Base-by-base conservation (phyloP, 345 rosid genomes). In the Kernera saxatilis region DNA sequence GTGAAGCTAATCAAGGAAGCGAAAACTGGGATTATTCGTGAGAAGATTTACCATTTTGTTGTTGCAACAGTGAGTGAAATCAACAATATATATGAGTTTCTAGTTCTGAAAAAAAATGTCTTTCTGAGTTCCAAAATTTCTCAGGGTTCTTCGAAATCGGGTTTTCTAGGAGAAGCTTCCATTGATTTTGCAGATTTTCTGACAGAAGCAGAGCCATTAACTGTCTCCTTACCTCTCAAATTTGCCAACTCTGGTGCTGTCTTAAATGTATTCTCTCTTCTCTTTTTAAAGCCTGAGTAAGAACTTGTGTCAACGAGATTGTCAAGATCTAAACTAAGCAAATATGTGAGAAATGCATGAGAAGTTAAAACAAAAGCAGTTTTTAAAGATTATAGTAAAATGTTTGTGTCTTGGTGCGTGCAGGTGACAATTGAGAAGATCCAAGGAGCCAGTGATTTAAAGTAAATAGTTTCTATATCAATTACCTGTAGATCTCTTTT, bases 111-210 rank as follows among this genome's bases (percentile, higher is more conserved):
- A 13, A 8, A 21, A 30, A n/a, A 5, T n/a, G 19, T 12, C 26
- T 35, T 35, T 44, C 33, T 51, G 33, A 59, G 21, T 51, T 64
- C 19, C 19, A 22, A 50, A 35, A 13, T 23, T 71, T 57, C 18
- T 69, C 78, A 95, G 98, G 98, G 97, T 53, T 87, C 93, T 19
- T 86, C 92, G 1, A 95, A 92, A 78, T 80, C 88, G 1, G 87
- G 92, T 21, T 84, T 79, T 74, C 89, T 95, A 5, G 99, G 98
- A 23, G 98, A 92, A 82, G 96, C 91, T 68, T 92, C 97, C 1
- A 80, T 95, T 69, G 97, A 95, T 80, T 86, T 95, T 70, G 96
- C 99, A 74, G 91, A 85, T 79, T 87, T 89, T 79, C 86, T 83
- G 0, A 78, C 81, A 27, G 87, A 84, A 73, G 81, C 80, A 33